Evolutionary conservation across 83 land plant genomes (phyloP), one percentile per base, ranked within the genome.

Genomic region (Thuja plicata): DNA sequence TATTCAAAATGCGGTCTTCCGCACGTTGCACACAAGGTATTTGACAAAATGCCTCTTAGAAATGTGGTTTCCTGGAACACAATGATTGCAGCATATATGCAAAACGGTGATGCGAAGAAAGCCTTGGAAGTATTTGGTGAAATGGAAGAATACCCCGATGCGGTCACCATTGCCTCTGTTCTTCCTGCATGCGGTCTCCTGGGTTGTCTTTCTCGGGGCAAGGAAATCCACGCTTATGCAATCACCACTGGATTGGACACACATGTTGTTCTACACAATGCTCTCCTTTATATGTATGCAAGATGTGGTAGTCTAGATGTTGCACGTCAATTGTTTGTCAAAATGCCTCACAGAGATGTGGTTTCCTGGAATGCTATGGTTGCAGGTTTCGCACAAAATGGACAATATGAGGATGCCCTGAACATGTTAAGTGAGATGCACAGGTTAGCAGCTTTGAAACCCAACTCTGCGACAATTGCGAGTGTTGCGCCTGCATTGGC

Each of bases 301-400:
- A 95, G 91, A 77, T 92, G 95, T 73, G 92, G 91, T 0, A 87
- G 73, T 21, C 57, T 95, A 30, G 87, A 81, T 21, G 84, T 84
- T 60, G 90, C 89, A 5, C 86, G 60, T 4, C 79, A 78, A 37
- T 55, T 90, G 71, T 94, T 92, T 83, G 66, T 38, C 60, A n/a
- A 62, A 90, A 93, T 95, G 94, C 84, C 88, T 90, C 84, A 88
- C 1, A 90, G 91, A 90, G 91, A 91, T 43, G 71, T 91, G 10
- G 92, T 91, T 43, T 76, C 95, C 6, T 95, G 94, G 94, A 95
- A 95, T 88, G 94, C 94, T 21, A 89, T 95, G 84, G 80, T 95
- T 46, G 94, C 94, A 5, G 92, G 91, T 52, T 91, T 89, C 90
- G 91, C 88, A 15, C 82, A 91, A 1, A 81, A 88, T 60, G 93